Evolutionary conservation across 805 yeast genomes (phyloP).

Genomic region (Priceomyces fermenticarens): DNA sequence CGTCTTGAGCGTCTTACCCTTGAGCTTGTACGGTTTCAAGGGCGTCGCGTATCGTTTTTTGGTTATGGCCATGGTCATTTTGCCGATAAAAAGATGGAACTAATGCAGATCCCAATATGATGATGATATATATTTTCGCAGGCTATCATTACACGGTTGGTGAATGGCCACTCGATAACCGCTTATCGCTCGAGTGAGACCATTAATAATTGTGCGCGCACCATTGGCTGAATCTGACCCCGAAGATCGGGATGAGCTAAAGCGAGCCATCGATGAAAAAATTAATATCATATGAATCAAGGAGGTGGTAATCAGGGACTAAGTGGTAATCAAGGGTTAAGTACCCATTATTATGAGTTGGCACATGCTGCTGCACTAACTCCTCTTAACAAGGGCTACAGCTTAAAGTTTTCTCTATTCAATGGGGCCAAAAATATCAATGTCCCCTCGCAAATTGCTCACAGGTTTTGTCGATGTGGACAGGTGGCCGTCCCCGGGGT

Average conservation of each 20-base stretch:
- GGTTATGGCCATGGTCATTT: background rate
- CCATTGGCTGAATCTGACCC: slow-evolving; percentile 4
- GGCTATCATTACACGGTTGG: too few species aligned
- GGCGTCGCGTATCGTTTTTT: background rate
- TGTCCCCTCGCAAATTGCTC: slow-evolving; percentile 23
- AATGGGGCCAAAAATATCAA: slow-evolving; percentile 23
- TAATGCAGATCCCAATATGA: too few species aligned
- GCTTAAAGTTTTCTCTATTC: slow-evolving; percentile 17
- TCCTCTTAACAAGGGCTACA: slow-evolving; percentile 25
- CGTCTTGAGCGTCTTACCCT: slow-evolving; percentile 42
- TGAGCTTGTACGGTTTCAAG: slow-evolving; percentile 3
- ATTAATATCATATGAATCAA: too few species aligned
- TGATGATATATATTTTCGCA: too few species aligned
- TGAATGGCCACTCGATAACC: background rate
- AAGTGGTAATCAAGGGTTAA: slow-evolving; percentile 15
- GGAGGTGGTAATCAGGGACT: too few species aligned
- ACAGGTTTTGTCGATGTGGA: slow-evolving; percentile 34
- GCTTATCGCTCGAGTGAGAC: slow-evolving; percentile 7
- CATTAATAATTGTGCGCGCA: slow-evolving; percentile 4
- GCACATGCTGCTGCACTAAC: slow-evolving; percentile 23
- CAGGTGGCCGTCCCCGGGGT: slow-evolving; percentile 33
- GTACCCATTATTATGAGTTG: slow-evolving; percentile 27
- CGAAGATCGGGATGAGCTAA: slow-evolving; percentile 8
- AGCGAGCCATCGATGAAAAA: too few species aligned
- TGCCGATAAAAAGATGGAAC: too few species aligned